Evolutionary conservation across 2,329 filamentous ascomycete species (phyloP).

Genomic region (Ramularia collo-cygni): DNA sequence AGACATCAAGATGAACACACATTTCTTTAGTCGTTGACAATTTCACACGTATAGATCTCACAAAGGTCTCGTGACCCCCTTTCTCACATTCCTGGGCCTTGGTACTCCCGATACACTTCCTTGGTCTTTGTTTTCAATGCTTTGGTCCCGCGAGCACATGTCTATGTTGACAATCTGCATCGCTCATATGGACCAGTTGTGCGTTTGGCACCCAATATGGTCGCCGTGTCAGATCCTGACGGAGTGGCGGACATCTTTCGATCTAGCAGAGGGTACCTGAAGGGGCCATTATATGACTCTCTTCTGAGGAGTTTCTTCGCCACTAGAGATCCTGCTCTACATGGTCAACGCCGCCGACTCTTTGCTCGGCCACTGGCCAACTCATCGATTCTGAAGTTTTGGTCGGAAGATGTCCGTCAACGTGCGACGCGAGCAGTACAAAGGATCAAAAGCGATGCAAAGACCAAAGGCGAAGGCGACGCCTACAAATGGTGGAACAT

Average conservation of each 20-base stretch:
- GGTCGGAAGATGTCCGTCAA: conserved; percentile 30
- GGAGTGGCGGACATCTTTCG: conserved; percentile 17
- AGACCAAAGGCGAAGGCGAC: conserved; percentile 28
- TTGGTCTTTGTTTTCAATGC: conserved; percentile 11
- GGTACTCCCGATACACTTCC: conserved; percentile 15
- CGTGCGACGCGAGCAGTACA: conserved; percentile 28
- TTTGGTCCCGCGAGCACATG: conserved; percentile 14
- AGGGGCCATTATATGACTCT: conserved; percentile 22
- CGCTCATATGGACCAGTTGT: conserved; percentile 25
- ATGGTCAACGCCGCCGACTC: conserved; percentile 31
- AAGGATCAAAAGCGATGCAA: conserved; percentile 26
- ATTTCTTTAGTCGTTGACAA: background rate
- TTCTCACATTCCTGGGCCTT: conserved; percentile 15
- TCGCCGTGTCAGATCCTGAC: conserved; percentile 22
- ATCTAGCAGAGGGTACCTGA: conserved; percentile 20
- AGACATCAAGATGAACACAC: background rate
- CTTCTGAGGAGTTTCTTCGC: conserved; percentile 29
- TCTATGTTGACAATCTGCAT: conserved; percentile 34
- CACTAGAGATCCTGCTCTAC: conserved; percentile 27
- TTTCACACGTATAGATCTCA: background rate
- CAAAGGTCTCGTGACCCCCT: conserved; percentile 7
- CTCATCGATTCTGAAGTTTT: conserved; percentile 28
- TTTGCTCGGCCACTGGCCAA: conserved; percentile 31
- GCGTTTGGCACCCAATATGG: conserved; percentile 21
- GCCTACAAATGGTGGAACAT: conserved; percentile 35